phyloP scores from a whole-genome alignment of 306 rosid species.

The Prunus mira region DNA sequence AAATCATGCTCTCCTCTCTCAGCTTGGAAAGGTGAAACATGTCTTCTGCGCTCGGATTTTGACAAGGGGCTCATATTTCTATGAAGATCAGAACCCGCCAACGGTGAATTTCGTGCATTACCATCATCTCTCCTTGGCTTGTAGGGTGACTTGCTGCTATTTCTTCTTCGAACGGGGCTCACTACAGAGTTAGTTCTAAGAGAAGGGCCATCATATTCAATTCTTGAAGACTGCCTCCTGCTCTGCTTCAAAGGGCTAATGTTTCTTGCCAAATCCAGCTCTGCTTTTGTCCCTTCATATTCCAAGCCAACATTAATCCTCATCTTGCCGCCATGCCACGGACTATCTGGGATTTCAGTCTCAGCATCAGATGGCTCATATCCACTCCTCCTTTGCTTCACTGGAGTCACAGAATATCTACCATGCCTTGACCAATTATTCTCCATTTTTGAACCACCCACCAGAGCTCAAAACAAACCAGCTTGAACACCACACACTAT shows the following conservation, averaged over 20 bases:
- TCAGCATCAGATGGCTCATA: conserved; percentile 92
- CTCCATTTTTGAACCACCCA: neutral
- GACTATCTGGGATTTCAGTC: conserved; percentile 61
- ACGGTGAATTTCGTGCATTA: conserved; percentile 8
- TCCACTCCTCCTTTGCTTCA: conserved; percentile 66
- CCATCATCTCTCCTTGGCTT: conserved; percentile 37
- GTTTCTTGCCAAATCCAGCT: conserved; percentile 22
- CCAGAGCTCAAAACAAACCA: neutral
- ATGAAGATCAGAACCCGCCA: conserved; percentile 20
- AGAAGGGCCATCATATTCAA: conserved; percentile 33
- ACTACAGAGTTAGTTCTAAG: conserved; percentile 2
- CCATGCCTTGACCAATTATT: conserved; percentile 12
- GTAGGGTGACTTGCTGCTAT: conserved; percentile 60
- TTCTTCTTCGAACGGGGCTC: conserved; percentile 38
- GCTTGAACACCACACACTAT: neutral
- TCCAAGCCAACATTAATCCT: conserved; percentile 21
- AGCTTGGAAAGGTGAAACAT: conserved; percentile 36
- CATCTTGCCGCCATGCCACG: conserved; percentile 43
- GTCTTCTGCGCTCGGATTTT: conserved; percentile 47
- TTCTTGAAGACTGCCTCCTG: conserved; percentile 41
- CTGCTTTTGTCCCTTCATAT: conserved; percentile 24
- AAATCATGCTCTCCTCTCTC: conserved; percentile 19
- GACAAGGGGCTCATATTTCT: conserved; percentile 55
- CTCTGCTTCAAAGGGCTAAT: conserved; percentile 38
- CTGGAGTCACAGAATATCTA: conserved; percentile 28